Percentiles rank a stretch among this genome's conserved stretches.
Conservation (phyloP, 2,329 filamentous ascomycete genomes). For the Akanthomyces uredinophilus region DNA sequence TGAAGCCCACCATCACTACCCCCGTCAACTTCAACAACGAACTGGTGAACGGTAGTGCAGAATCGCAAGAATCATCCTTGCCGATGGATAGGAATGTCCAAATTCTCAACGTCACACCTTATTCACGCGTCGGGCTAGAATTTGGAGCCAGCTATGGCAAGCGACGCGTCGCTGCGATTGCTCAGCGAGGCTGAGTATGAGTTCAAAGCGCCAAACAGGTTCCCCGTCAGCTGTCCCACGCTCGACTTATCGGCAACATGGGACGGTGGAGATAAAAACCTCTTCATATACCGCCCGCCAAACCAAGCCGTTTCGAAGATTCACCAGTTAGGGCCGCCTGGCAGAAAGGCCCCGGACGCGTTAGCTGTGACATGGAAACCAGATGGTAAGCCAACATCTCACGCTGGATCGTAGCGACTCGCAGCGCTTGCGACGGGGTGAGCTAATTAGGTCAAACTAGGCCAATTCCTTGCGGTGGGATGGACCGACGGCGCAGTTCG, state of each 20-base stretch:
- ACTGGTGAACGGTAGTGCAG: not conserved
- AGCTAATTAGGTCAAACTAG: slow-evolving; percentile 33
- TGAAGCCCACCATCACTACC: not conserved
- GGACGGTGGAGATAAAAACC: slow-evolving; percentile 60
- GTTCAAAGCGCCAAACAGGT: slow-evolving; percentile 47
- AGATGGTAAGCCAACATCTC: slow-evolving; percentile 51
- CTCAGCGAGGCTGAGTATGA: slow-evolving; percentile 55
- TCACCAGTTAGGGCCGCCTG: slow-evolving; percentile 38
- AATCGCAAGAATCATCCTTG: not conserved
- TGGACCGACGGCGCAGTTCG: slow-evolving; percentile 79
- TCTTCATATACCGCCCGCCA: slow-evolving; percentile 74
- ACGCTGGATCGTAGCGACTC: not conserved
- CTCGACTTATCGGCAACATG: slow-evolving; percentile 75
- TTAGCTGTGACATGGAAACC: slow-evolving; percentile 59
- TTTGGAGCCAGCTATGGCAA: slow-evolving; percentile 21
- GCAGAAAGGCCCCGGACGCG: slow-evolving; percentile 36
- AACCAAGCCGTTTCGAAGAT: slow-evolving; percentile 59
- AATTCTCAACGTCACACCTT: not conserved
- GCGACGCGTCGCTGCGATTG: slow-evolving; percentile 36
- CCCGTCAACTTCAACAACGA: not conserved
- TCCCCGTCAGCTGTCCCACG: slow-evolving; percentile 72
- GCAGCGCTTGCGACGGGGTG: not conserved
- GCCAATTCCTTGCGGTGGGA: slow-evolving; percentile 72
- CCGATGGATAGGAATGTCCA: not conserved
- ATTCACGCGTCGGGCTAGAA: not conserved